A percentile compares a stretch with the other conserved stretches of the same genome.
Evolutionary conservation across 768 basidiomycete species (phyloP).

Genomic region (Lentinula raphanica): DNA sequence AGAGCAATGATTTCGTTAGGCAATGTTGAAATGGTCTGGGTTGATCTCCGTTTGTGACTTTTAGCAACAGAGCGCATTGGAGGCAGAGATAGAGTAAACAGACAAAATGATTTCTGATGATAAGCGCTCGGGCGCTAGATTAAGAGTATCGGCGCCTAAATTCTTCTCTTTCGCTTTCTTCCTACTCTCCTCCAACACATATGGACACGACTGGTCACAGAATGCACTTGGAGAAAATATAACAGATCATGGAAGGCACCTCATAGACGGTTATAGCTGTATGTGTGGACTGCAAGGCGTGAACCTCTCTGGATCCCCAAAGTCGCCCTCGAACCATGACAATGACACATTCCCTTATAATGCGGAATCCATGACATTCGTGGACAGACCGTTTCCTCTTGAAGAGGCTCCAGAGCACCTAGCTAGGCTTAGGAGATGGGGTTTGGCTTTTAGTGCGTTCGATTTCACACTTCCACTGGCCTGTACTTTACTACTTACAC

Average conservation of each 20-base stretch:
- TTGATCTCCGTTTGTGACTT: not conserved
- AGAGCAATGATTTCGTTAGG: not conserved
- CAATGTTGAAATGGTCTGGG: not conserved
- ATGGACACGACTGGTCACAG: slow-evolving; percentile 71
- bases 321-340: slow-evolving; percentile 74
- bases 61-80: not conserved
- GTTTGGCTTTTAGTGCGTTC: slow-evolving; percentile 76
- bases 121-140: too few species aligned
- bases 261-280: slow-evolving; percentile 75
- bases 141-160: not conserved
- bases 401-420: slow-evolving; percentile 85
- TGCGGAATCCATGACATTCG: slow-evolving; percentile 69
- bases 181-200: slow-evolving; percentile 40
- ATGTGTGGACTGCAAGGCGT: slow-evolving; percentile 80
- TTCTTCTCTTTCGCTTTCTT: slow-evolving; percentile 36
- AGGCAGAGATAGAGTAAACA: too few species aligned
- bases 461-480: not conserved
- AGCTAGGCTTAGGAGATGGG: slow-evolving; percentile 77
- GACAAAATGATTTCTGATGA: too few species aligned
- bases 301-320: slow-evolving; percentile 78
- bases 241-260: slow-evolving; percentile 66
- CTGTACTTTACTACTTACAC: not conserved
- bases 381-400: slow-evolving; percentile 87
- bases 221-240: slow-evolving; percentile 57
- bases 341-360: slow-evolving; percentile 64